Percentiles rank a stretch among this genome's conserved stretches.
These are phyloP conservation scores for Komagataella phaffii DNA, from an alignment of 805 yeast genomes.

Conservation along the genomic window DNA sequence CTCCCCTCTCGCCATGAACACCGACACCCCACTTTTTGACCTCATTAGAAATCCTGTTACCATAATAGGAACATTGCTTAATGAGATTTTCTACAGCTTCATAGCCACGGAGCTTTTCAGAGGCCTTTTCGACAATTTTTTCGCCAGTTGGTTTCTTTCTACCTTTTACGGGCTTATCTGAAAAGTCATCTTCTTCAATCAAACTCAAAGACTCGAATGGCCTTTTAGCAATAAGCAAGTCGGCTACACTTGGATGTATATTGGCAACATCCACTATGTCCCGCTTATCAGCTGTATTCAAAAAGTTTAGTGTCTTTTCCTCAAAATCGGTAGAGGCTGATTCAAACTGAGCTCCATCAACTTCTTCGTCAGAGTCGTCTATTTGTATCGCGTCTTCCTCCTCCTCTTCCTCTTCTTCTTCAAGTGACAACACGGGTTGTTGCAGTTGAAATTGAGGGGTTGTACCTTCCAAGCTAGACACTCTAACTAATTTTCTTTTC, in stretches of 20 bases:
- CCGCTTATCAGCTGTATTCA: slow-evolving; percentile 62
- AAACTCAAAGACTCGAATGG: slow-evolving; percentile 53
- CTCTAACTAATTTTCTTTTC: not conserved
- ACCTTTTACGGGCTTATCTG: slow-evolving; percentile 14
- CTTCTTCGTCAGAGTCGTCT: slow-evolving; percentile 36
- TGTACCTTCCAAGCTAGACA: not conserved
- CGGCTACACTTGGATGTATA: slow-evolving; percentile 54
- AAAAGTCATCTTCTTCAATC: slow-evolving; percentile 45
- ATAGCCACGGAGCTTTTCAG: slow-evolving; percentile 69
- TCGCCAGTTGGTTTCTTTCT: slow-evolving; percentile 54
- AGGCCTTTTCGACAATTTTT: slow-evolving; percentile 57
- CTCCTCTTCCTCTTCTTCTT: slow-evolving; percentile 1
- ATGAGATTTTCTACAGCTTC: slow-evolving; percentile 91
- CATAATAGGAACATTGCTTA: slow-evolving; percentile 67
- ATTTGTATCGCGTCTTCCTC: slow-evolving; percentile 19
- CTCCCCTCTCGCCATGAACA: slow-evolving; percentile 49
- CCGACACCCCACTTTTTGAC: slow-evolving; percentile 85
- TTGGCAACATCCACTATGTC: slow-evolving; percentile 76
- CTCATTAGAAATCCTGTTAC: slow-evolving; percentile 54
- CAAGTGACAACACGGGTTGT: not conserved
- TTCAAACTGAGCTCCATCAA: slow-evolving; percentile 1
- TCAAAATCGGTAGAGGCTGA: slow-evolving; percentile 28
- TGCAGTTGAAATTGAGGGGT: not conserved
- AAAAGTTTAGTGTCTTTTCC: slow-evolving; percentile 54
- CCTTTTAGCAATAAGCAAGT: slow-evolving; percentile 45